Conservation (phyloP, 108 stramenopile species). For the Fragilariopsis cylindrus region DNA sequence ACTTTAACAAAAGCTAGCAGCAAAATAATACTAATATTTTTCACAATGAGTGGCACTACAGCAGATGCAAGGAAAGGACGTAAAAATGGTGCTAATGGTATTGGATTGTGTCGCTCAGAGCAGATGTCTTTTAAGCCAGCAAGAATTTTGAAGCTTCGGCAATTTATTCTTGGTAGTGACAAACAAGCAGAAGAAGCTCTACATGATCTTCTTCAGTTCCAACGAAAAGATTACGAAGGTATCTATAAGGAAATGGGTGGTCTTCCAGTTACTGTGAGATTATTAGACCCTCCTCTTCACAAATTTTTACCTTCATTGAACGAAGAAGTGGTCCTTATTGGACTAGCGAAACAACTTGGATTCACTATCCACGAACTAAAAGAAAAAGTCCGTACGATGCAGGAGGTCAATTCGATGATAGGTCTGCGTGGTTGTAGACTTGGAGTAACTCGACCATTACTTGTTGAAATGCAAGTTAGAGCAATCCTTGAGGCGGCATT, state of each 20-base stretch:
- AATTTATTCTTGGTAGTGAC: constrained; percentile 77
- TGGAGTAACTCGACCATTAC: constrained; percentile 63
- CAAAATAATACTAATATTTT: constrained; percentile 42
- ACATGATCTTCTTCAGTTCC: constrained; percentile 27
- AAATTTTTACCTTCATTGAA: constrained; percentile 74
- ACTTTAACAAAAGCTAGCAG: no score
- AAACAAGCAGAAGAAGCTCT: constrained; percentile 39
- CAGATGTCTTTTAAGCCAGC: constrained; percentile 88
- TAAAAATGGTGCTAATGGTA: constrained; percentile 76
- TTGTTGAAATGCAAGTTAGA: constrained; percentile 78
- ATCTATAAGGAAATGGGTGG: constrained; percentile 75
- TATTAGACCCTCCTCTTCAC: constrained; percentile 87
- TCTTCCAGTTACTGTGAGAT: constrained; percentile 74
- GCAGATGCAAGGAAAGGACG: constrained; percentile 73
- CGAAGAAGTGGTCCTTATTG: constrained; percentile 40
- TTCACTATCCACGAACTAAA: constrained; percentile 50
- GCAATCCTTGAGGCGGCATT: constrained; percentile 69
- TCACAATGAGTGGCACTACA: constrained; percentile 85
- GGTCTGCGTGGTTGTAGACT: constrained; percentile 82
- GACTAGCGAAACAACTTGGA: constrained; percentile 56
- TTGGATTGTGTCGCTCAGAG: constrained; percentile 85
- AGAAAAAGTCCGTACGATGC: constrained; percentile 57
- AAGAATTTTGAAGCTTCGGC: constrained; percentile 69
- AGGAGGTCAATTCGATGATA: constrained; percentile 86
- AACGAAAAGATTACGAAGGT: constrained; percentile 65